phyloP scores from a whole-genome alignment of 164 flowering plant genomes.

The Houttuynia cordata region DNA sequence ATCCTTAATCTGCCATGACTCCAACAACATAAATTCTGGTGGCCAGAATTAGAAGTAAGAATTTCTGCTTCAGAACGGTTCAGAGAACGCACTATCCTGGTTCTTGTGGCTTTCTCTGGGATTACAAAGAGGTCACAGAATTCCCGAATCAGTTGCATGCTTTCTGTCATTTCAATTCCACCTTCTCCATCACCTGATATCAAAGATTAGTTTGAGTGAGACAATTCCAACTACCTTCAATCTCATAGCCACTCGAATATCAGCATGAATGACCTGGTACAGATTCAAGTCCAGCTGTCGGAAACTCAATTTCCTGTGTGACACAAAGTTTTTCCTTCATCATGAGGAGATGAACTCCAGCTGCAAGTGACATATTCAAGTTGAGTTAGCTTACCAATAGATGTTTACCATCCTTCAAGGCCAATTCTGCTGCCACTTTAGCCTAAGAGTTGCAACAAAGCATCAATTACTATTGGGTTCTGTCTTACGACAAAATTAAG shows the following conservation, averaged over 20 bases:
- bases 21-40: too few species aligned
- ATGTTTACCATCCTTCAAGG: slow-evolving; percentile 51
- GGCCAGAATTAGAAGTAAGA: background rate
- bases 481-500: too few species aligned
- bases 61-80: background rate
- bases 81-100: slow-evolving; percentile 62
- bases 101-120: slow-evolving; percentile 63
- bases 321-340: slow-evolving; percentile 14
- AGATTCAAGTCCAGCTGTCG: slow-evolving; percentile 85
- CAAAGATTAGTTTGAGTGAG: slow-evolving; percentile 2
- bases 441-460: slow-evolving; percentile 35
- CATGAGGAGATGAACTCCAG: background rate
- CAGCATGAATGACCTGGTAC: slow-evolving; percentile 55
- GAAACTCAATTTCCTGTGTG: slow-evolving; percentile 89
- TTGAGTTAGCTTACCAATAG: slow-evolving; percentile 48
- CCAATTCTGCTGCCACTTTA: slow-evolving; percentile 58
- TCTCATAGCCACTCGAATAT: background rate
- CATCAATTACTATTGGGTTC: too few species aligned
- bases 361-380: background rate
- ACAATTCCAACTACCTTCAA: background rate
- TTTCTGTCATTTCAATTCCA: slow-evolving; percentile 89
- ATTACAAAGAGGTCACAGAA: slow-evolving; percentile 58
- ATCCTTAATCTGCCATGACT: too few species aligned
- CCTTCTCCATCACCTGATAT: slow-evolving; percentile 94
- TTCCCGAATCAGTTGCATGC: slow-evolving; percentile 82